Evolutionary conservation across 1,284 basidiomycete species (phyloP).

Genomic region (Somion occarium): DNA sequence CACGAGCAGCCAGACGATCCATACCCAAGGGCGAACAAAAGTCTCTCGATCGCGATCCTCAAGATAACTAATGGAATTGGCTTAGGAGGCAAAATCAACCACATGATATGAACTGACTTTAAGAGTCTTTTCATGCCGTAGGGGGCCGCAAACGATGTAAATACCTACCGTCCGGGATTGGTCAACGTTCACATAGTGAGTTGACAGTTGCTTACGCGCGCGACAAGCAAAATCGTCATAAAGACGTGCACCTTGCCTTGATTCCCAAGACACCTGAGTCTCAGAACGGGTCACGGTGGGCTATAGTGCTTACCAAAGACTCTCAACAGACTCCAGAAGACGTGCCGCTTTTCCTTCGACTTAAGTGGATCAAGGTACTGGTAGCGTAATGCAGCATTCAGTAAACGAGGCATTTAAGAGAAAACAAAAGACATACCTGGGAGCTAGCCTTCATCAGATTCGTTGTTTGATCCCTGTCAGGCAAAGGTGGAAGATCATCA

Average conservation of each 20-base stretch:
- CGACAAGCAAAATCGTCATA: background rate
- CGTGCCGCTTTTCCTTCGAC: slow-evolving; percentile 15
- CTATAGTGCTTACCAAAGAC: slow-evolving; percentile 19
- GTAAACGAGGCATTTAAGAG: no score
- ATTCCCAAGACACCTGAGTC: background rate
- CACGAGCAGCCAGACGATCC: slow-evolving; percentile 57
- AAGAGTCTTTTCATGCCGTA: background rate
- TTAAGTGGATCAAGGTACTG: slow-evolving; percentile 17
- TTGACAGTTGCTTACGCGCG: background rate
- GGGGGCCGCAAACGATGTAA: background rate
- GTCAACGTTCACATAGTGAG: background rate
- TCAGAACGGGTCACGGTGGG: background rate
- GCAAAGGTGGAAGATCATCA: slow-evolving; percentile 32
- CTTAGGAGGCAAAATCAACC: background rate
- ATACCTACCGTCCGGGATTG: background rate
- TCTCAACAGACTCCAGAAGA: slow-evolving; percentile 26
- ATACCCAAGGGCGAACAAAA: slow-evolving; percentile 47
- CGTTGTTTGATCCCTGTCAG: slow-evolving; percentile 37
- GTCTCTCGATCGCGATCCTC: slow-evolving; percentile 34
- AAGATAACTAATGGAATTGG: slow-evolving; percentile 28
- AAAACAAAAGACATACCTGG: slow-evolving; percentile 7
- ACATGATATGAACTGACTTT: background rate
- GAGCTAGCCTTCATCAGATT: slow-evolving; percentile 29
- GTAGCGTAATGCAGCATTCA: background rate
- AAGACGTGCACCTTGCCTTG: background rate